Base-by-base conservation (phyloP, 306 rosid genomes). In the Quercus robur region DNA sequence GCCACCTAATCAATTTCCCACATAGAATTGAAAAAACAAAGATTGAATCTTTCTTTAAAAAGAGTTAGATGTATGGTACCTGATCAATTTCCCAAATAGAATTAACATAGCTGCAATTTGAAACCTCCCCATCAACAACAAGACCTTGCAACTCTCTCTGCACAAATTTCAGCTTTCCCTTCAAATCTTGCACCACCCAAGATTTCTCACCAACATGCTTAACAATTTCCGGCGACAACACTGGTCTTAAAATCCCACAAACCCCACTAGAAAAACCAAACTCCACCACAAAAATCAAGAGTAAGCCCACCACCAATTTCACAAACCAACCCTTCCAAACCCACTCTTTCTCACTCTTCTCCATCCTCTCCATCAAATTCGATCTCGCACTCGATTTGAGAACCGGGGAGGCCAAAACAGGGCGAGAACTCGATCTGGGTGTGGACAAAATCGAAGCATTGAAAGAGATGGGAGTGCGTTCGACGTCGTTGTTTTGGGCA, bases 81-180 rank as follows among this genome's bases (percentile, higher is more conserved):
- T 93, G 89, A 72, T 21, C 85, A 77, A 91, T 91, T 85, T 91
- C 78, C 98, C 98, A 90, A 3, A 9, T 58, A 19, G 84, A 74
- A 64, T 85, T 74, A 68, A 71, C 19, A 56, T 71, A 75, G 87
- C 88, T 88, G 80, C 99, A 93, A 86, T 88, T 95, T 1, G 92
- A 89, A 82, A 91, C 82, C 59, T 79, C 21, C 17, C 85, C 89
- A n/a, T 33, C 56, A 56, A 81, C 90, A 81, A 83, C 89, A 81
- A 83, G 44, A 75, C 83, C 78, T 19, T 74, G 80, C 71, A 95
- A 70, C 63, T 87, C 94, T 13, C 74, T 86, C 88, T 95, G 92
- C 81, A 93, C 76, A 76, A 91, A 71, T 67, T 85, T 83, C 81
- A 95, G 59, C 85, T 85, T 95, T 70, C 85, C 95, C 76, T 88